Evolutionary conservation across 169 alveolate species (phyloP).

Genomic region (Plasmodium sp.): DNA sequence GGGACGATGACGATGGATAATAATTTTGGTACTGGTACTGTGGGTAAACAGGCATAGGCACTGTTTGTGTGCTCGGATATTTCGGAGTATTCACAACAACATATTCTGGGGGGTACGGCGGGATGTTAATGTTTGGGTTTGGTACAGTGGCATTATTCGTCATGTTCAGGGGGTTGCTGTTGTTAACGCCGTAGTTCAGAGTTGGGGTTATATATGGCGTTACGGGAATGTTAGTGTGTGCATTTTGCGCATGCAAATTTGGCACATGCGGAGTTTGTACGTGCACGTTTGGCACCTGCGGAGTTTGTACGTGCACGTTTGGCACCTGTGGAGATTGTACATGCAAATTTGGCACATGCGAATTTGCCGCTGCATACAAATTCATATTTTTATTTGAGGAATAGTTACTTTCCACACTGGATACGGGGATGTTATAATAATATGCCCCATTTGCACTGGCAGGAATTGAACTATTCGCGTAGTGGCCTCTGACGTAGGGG

Average conservation of each 20-base stretch:
- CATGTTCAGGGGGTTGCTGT: constrained; percentile 14
- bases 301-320: too few species aligned
- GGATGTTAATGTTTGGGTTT: constrained; percentile 23
- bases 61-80: constrained; percentile 35
- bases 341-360: constrained; percentile 27
- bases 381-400: constrained; percentile 49
- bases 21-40: constrained; percentile 48
- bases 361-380: constrained; percentile 27
- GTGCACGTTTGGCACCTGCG: background rate
- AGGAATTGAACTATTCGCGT: constrained; percentile 21
- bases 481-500: constrained; percentile 50
- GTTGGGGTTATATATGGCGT: constrained; percentile 15
- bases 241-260: background rate
- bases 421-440: constrained; percentile 36
- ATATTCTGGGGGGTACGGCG: constrained; percentile 50
- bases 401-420: constrained; percentile 40
- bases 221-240: constrained; percentile 17
- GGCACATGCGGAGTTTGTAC: background rate
- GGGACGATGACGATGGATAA: constrained; percentile 26
- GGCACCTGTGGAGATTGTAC: too few species aligned
- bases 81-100: constrained; percentile 48
- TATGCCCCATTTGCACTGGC: constrained; percentile 11
- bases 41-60: constrained; percentile 48
- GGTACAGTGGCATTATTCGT: constrained; percentile 32
- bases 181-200: constrained; percentile 18